Percentiles rank a stretch among this genome's conserved stretches.
Conservation (phyloP, 495 filamentous ascomycete species). For the Corynascus novoguineensis region DNA sequence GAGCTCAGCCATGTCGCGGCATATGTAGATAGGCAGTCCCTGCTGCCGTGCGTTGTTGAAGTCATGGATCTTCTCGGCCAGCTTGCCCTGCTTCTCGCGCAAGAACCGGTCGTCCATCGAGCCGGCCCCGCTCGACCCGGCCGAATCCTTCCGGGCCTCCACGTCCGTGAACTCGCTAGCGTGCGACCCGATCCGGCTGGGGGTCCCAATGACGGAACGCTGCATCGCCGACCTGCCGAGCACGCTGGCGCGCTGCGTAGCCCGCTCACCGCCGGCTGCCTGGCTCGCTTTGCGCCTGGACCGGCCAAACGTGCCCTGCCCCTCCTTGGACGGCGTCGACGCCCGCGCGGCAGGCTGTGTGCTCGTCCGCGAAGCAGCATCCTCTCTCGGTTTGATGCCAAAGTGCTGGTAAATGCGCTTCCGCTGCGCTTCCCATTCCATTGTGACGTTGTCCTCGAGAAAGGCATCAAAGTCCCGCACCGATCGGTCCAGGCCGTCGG, state of each 20-base stretch:
- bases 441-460: slow-evolving; percentile 85
- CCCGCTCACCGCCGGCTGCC: slow-evolving; percentile 30
- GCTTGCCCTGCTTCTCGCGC: slow-evolving; percentile 73
- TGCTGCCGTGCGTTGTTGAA: slow-evolving; percentile 69
- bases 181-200: slow-evolving; percentile 52
- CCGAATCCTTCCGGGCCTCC: slow-evolving; percentile 48
- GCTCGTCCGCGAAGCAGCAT: slow-evolving; percentile 47
- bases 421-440: slow-evolving; percentile 93
- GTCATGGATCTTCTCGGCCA: slow-evolving; percentile 67
- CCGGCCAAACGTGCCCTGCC: slow-evolving; percentile 40
- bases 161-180: slow-evolving; percentile 62
- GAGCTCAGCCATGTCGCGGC: slow-evolving; percentile 65
- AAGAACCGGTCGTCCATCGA: slow-evolving; percentile 64
- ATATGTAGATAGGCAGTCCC: slow-evolving; percentile 58
- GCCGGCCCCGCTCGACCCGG: slow-evolving; percentile 29
- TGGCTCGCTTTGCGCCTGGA: slow-evolving; percentile 47
- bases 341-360: slow-evolving; percentile 34
- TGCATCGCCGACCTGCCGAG: slow-evolving; percentile 69
- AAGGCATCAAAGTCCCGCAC: slow-evolving; percentile 87
- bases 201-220: slow-evolving; percentile 78
- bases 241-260: slow-evolving; percentile 48
- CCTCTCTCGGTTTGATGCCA: slow-evolving; percentile 67
- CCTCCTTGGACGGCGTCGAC: slow-evolving; percentile 43
- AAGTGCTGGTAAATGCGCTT: slow-evolving; percentile 94
- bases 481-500: slow-evolving; percentile 78